Evolutionary conservation across 2,329 filamentous ascomycete species (phyloP).

Genomic region (Lecanicillium sp.): DNA sequence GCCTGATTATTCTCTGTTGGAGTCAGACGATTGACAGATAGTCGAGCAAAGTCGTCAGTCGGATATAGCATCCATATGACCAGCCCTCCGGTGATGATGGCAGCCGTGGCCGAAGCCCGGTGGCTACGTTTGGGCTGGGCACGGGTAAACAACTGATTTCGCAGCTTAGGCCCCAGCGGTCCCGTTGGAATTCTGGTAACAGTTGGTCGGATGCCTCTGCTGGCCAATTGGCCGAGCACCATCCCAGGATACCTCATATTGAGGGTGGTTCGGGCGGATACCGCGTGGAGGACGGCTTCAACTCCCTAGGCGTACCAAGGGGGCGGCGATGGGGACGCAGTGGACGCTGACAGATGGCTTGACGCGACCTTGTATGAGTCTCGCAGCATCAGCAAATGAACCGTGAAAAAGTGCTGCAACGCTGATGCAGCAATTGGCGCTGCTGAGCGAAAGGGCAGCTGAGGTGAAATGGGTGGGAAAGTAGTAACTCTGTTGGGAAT

Average conservation of each 20-base stretch:
- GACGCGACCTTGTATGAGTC: neutral
- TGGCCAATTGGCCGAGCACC: slow-evolving; percentile 6
- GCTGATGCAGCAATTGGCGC: neutral
- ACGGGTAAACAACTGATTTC: slow-evolving; percentile 3
- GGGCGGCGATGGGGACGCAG: too few relatives aligned
- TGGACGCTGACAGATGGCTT: too few relatives aligned
- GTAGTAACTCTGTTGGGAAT: too few relatives aligned
- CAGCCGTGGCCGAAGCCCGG: slow-evolving; percentile 9
- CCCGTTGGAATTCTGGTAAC: neutral
- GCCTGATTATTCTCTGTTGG: neutral
- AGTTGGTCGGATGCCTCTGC: slow-evolving; percentile 3
- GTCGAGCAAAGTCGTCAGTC: slow-evolving; percentile 31
- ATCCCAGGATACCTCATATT: slow-evolving; percentile 4
- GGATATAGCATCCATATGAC: slow-evolving; percentile 36
- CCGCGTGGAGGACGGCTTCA: too few relatives aligned
- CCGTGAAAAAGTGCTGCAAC: neutral
- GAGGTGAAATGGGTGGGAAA: neutral
- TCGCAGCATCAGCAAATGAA: neutral
- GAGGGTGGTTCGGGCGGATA: too few relatives aligned
- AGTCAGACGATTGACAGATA: slow-evolving; percentile 15
- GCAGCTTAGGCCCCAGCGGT: slow-evolving; percentile 1
- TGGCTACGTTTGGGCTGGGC: slow-evolving; percentile 2
- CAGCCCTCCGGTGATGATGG: slow-evolving; percentile 26
- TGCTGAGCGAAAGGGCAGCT: neutral
- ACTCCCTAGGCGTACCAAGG: too few relatives aligned